Conservation (phyloP, 371 early-diverging fungal genomes). For the Actinomortierella ambigua region DNA sequence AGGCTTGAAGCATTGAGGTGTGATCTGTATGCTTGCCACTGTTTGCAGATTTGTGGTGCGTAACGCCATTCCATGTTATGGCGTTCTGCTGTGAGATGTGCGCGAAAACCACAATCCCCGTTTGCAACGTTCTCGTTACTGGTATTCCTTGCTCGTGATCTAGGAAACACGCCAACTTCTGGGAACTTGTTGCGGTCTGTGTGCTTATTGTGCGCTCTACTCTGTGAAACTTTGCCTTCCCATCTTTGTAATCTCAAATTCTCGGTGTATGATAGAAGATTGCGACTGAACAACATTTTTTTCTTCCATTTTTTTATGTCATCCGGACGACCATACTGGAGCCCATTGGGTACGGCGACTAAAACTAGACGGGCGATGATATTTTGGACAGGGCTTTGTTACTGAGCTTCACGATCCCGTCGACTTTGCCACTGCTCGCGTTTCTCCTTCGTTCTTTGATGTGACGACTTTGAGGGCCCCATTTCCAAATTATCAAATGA, state of each 20-base stretch:
- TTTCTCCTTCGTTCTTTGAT: too few species aligned
- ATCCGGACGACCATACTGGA: too few species aligned
- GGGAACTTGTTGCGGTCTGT: conserved; percentile 13
- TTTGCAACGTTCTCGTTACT: conserved; percentile 10
- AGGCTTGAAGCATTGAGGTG: conserved; percentile 18
- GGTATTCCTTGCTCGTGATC: conserved; percentile 12
- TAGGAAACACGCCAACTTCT: conserved; percentile 10
- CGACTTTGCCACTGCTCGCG: too few species aligned
- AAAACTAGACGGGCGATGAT: too few species aligned
- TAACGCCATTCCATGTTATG: conserved; percentile 15
- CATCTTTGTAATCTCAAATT: neutral
- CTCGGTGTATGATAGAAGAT: conserved; percentile 1
- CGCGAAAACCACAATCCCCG: conserved; percentile 17
- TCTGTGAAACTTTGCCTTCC: conserved; percentile 15
- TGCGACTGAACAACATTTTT: neutral
- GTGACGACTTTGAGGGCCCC: too few species aligned
- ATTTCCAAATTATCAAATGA: too few species aligned
- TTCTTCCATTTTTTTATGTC: neutral
- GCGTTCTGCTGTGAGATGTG: conserved; percentile 17
- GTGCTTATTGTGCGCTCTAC: conserved; percentile 6
- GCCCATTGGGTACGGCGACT: too few species aligned
- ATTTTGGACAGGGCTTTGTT: too few species aligned
- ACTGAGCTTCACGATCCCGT: too few species aligned
- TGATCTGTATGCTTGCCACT: conserved; percentile 19
- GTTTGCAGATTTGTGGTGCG: conserved; percentile 13